These are phyloP conservation scores for Amanita molliuscula DNA, from an alignment of 768 basidiomycete species.

Conservation along the genomic window DNA sequence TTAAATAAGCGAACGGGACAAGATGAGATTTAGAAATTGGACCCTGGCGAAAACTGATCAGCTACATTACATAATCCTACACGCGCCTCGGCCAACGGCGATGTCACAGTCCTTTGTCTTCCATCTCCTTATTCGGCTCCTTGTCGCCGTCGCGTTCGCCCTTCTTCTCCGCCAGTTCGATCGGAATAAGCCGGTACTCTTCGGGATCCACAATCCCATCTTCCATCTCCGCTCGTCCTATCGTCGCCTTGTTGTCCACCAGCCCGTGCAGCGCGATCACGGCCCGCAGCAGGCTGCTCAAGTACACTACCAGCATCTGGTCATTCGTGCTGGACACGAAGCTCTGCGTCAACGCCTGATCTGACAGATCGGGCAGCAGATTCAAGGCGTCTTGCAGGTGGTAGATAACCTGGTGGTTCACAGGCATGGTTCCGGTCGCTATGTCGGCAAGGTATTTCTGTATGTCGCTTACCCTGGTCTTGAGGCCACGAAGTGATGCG, in stretches of 20 bases:
- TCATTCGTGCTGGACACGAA: slow-evolving; percentile 92
- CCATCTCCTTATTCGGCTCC: slow-evolving; percentile 12
- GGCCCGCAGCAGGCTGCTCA: slow-evolving; percentile 81
- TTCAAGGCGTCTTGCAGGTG: slow-evolving; percentile 94
- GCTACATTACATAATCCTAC: too few relatives aligned
- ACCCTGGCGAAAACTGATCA: too few relatives aligned
- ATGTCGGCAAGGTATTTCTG: slow-evolving; percentile 83
- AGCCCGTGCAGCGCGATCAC: slow-evolving; percentile 88
- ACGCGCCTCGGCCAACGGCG: too few relatives aligned
- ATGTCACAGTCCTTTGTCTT: slow-evolving; percentile 18
- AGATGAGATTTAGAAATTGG: too few relatives aligned
- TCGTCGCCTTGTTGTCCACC: slow-evolving; percentile 81
- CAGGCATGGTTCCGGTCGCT: slow-evolving; percentile 68
- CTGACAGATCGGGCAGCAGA: slow-evolving; percentile 79
- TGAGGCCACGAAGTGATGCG: slow-evolving; percentile 80
- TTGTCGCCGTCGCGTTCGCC: slow-evolving; percentile 14
- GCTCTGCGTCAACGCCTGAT: slow-evolving; percentile 51
- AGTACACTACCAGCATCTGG: slow-evolving; percentile 84
- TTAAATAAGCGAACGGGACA: slow-evolving; percentile 4
- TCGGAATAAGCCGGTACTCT: slow-evolving; percentile 31
- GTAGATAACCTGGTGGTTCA: slow-evolving; percentile 94
- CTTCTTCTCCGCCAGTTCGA: slow-evolving; percentile 24
- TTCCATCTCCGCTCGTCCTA: slow-evolving; percentile 70
- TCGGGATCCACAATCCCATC: slow-evolving; percentile 50
- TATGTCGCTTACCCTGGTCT: slow-evolving; percentile 76